These are phyloP conservation scores for Batkoa obscura DNA, from an alignment of 371 early-diverging fungal species.

Conservation along the genomic window DNA sequence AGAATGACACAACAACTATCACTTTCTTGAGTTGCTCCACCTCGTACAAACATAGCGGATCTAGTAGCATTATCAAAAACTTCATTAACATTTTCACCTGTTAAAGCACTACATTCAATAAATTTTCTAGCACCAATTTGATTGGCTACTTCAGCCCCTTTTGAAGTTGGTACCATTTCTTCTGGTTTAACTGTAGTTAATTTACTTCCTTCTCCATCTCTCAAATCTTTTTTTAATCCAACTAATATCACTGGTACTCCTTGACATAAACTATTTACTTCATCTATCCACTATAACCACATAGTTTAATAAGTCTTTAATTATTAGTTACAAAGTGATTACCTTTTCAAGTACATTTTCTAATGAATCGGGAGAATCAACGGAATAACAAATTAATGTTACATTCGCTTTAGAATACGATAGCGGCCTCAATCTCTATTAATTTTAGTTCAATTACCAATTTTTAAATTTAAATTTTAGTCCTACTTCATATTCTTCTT, in stretches of 20 bases:
- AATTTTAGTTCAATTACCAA: constrained; percentile 11
- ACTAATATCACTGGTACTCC: constrained; percentile 52
- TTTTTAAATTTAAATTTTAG: background rate
- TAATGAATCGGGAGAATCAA: constrained; percentile 73
- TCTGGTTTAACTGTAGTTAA: constrained; percentile 15
- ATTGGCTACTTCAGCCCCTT: constrained; percentile 40
- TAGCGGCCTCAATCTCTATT: constrained; percentile 73
- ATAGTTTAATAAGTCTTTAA: too few species aligned
- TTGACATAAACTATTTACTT: constrained; percentile 46
- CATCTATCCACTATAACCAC: constrained; percentile 57
- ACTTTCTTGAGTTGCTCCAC: background rate
- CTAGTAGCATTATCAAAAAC: constrained; percentile 50
- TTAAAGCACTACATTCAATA: constrained; percentile 55
- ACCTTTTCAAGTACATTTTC: constrained; percentile 65
- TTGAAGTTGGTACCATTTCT: too few species aligned
- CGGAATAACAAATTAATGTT: constrained; percentile 64
- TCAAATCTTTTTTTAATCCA: constrained; percentile 54
- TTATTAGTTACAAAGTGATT: constrained; percentile 6
- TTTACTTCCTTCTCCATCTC: constrained; percentile 26
- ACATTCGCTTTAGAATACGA: constrained; percentile 84
- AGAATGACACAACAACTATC: background rate
- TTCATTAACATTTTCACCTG: constrained; percentile 49
- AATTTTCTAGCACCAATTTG: constrained; percentile 55
- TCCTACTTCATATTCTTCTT: constrained; percentile 64
- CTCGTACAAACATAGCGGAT: constrained; percentile 19